Evolutionary conservation across 2,329 filamentous ascomycete genomes (phyloP).

Genomic region (Ceratocystiopsis minuta): DNA sequence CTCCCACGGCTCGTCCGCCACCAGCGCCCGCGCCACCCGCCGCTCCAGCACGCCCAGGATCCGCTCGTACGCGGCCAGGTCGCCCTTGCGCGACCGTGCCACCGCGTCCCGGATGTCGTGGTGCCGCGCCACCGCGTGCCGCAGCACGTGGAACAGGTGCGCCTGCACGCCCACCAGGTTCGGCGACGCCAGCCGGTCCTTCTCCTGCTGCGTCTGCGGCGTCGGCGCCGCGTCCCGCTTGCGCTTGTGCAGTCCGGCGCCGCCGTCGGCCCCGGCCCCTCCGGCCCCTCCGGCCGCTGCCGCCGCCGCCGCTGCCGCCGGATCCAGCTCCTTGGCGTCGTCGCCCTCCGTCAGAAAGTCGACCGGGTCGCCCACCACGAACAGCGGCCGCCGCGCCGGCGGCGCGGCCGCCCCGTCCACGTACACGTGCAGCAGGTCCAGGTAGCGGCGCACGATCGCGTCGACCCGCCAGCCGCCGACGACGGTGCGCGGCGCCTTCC

Average conservation of each 20-base stretch:
- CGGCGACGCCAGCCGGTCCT: constrained; percentile 17
- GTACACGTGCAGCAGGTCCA: constrained; percentile 75
- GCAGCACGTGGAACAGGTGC: constrained; percentile 81
- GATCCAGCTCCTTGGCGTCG: background rate
- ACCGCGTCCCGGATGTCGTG: constrained; percentile 76
- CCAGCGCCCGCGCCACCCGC: constrained; percentile 52
- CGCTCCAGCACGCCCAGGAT: constrained; percentile 59
- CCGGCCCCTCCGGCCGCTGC: constrained; percentile 16
- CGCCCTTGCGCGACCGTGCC: constrained; percentile 46
- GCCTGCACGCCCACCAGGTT: constrained; percentile 74
- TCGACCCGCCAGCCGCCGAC: constrained; percentile 72
- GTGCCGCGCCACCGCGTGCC: constrained; percentile 62
- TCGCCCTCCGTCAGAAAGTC: constrained; percentile 10
- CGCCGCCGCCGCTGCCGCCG: constrained; percentile 24
- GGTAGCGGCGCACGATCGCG: constrained; percentile 68
- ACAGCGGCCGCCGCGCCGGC: constrained; percentile 54
- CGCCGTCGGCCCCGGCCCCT: constrained; percentile 7
- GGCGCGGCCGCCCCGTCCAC: constrained; percentile 46
- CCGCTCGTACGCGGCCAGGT: constrained; percentile 60
- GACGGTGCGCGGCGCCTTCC: constrained; percentile 31
- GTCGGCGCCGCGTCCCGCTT: constrained; percentile 16
- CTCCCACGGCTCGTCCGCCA: constrained; percentile 53
- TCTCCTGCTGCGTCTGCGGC: constrained; percentile 4
- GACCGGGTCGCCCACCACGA: constrained; percentile 42
- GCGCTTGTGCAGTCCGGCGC: constrained; percentile 29